Evolutionary conservation across 2,329 filamentous ascomycete genomes (phyloP).

Genomic region (Pseudocercospora macadamiae): DNA sequence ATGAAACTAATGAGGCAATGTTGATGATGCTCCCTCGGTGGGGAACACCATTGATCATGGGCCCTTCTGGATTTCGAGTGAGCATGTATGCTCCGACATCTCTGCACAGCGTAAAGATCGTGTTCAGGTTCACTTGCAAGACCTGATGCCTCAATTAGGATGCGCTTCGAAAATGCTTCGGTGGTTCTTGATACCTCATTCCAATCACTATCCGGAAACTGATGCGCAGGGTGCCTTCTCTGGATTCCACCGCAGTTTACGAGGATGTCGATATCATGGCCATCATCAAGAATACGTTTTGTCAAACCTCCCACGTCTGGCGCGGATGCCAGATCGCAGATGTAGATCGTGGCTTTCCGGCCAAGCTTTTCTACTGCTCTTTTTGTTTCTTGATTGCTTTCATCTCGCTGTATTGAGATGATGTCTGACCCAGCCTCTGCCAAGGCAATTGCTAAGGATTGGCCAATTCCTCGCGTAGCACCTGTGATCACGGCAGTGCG

Average conservation of each 20-base stretch:
- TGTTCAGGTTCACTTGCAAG: slow-evolving; percentile 81
- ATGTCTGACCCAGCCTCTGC: slow-evolving; percentile 55
- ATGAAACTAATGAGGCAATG: slow-evolving; percentile 76
- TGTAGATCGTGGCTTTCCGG: slow-evolving; percentile 68
- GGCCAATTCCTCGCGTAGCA: slow-evolving; percentile 54
- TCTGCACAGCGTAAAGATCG: slow-evolving; percentile 76
- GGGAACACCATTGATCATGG: slow-evolving; percentile 51
- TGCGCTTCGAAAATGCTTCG: background rate
- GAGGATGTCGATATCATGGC: slow-evolving; percentile 70
- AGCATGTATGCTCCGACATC: slow-evolving; percentile 84
- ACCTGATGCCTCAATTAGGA: slow-evolving; percentile 3
- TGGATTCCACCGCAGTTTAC: slow-evolving; percentile 89
- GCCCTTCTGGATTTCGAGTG: slow-evolving; percentile 44
- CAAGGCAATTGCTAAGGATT: slow-evolving; percentile 53
- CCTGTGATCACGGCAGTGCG: slow-evolving; percentile 54
- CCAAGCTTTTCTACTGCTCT: slow-evolving; percentile 65
- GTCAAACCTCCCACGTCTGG: slow-evolving; percentile 58
- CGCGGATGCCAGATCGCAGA: slow-evolving; percentile 66
- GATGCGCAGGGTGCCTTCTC: slow-evolving; percentile 71
- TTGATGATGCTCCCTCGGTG: slow-evolving; percentile 75
- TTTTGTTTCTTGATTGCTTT: slow-evolving; percentile 59
- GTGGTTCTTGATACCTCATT: slow-evolving; percentile 59
- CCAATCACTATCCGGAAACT: slow-evolving; percentile 77
- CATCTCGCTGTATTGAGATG: slow-evolving; percentile 59
- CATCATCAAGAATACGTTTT: slow-evolving; percentile 63